Percentiles rank a stretch among this genome's conserved stretches.
These are phyloP conservation scores for Kitagawia praeruptora DNA, from an alignment of 129 eudicot species.

Conservation along the genomic window DNA sequence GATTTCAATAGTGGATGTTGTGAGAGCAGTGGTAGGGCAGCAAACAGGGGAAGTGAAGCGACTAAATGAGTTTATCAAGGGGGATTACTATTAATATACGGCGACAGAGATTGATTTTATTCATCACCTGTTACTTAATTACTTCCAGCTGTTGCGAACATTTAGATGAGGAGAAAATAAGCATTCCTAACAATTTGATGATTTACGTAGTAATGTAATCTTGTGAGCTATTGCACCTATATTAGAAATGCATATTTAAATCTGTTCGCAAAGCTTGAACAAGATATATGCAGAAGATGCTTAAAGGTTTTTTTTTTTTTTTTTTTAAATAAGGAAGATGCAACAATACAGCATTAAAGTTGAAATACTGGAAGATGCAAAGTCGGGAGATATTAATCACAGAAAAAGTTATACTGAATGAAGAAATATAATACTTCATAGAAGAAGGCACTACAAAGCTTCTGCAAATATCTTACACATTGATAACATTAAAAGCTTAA, in stretches of 20 bases:
- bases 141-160: background rate
- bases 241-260: background rate
- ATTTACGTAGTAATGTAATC: background rate
- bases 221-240: background rate
- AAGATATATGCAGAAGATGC: background rate
- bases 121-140: background rate
- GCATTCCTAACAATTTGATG: background rate
- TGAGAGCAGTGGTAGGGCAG: slow-evolving; percentile 76
- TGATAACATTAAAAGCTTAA: background rate
- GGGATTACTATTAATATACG: slow-evolving; percentile 47
- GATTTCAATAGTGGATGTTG: slow-evolving; percentile 76
- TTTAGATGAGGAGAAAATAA: background rate
- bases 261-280: no score
- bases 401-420: background rate
- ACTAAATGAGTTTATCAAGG: slow-evolving; percentile 63
- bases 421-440: background rate
- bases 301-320: background rate
- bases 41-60: slow-evolving; percentile 70
- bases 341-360: background rate
- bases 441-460: background rate
- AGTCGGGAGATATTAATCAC: background rate
- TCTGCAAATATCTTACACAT: background rate
- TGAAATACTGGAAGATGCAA: background rate
- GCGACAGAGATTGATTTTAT: background rate
- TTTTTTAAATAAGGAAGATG: background rate